Evolutionary conservation across 768 basidiomycete genomes (phyloP).

Genomic region (Suillus placidus): DNA sequence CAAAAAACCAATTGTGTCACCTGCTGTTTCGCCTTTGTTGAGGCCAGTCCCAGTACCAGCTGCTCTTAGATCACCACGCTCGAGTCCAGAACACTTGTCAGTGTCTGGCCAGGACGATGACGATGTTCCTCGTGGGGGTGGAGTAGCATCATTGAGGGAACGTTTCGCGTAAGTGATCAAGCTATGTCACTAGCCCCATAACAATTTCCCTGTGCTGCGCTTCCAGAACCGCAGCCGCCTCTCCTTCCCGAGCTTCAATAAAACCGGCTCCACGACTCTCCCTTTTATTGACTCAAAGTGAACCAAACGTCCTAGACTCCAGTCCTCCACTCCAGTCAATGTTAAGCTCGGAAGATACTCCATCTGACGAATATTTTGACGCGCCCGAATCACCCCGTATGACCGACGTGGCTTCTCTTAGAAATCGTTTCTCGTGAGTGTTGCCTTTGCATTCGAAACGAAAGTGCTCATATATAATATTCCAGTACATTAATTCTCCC

Average conservation of each 20-base stretch:
- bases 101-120: slow-evolving; percentile 19
- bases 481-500: slow-evolving; percentile 35
- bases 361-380: not conserved
- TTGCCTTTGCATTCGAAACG: slow-evolving; percentile 22
- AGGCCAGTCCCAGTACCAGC: slow-evolving; percentile 51
- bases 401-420: slow-evolving; percentile 43
- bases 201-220: not conserved
- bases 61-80: slow-evolving; percentile 21
- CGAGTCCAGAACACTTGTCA: slow-evolving; percentile 24
- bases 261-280: slow-evolving; percentile 19
- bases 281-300: slow-evolving; percentile 24
- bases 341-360: not conserved
- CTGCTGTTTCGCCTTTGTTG: slow-evolving; percentile 51
- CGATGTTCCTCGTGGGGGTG: slow-evolving; percentile 10
- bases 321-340: slow-evolving; percentile 11
- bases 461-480: not conserved
- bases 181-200: not conserved
- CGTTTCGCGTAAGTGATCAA: slow-evolving; percentile 3
- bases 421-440: slow-evolving; percentile 53
- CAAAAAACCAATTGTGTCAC: slow-evolving; percentile 41
- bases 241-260: slow-evolving; percentile 22
- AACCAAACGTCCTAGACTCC: slow-evolving; percentile 18
- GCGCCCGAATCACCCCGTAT: slow-evolving; percentile 4
- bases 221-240: slow-evolving; percentile 18
- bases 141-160: slow-evolving; percentile 7